These are phyloP conservation scores for Thymus mandschuricus DNA, from an alignment of 257 asterid species.

Conservation along the genomic window DNA sequence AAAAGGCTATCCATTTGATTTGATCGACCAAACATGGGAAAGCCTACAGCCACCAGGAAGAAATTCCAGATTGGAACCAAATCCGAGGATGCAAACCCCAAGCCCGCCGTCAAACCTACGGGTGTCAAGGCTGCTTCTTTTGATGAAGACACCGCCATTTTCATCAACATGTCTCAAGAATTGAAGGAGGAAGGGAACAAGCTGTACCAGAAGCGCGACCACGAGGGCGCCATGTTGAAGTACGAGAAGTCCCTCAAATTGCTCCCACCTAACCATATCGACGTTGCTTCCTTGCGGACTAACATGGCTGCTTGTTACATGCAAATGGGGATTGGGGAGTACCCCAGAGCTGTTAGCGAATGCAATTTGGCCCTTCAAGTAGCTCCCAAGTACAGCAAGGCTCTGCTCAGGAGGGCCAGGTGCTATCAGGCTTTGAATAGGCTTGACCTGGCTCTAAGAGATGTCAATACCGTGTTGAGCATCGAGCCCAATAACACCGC, in stretches of 20 bases:
- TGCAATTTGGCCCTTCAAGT: slow-evolving; percentile 91
- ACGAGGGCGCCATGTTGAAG: slow-evolving; percentile 92
- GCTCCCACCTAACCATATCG: slow-evolving; percentile 76
- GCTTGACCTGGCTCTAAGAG: slow-evolving; percentile 81
- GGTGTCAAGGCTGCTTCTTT: slow-evolving; percentile 71
- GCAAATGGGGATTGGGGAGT: slow-evolving; percentile 90
- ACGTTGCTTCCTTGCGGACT: slow-evolving; percentile 73
- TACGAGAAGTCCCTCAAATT: slow-evolving; percentile 85
- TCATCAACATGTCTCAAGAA: slow-evolving; percentile 88
- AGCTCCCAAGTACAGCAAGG: slow-evolving; percentile 87
- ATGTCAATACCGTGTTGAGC: slow-evolving; percentile 65
- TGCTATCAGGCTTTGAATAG: slow-evolving; percentile 76
- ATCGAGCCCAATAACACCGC: slow-evolving; percentile 78
- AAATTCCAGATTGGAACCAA: slow-evolving; percentile 50
- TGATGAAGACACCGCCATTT: slow-evolving; percentile 91
- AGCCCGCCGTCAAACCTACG: slow-evolving; percentile 41
- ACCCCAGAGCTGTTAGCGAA: slow-evolving; percentile 81
- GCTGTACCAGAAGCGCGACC: slow-evolving; percentile 74
- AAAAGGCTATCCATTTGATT: slow-evolving; percentile 28
- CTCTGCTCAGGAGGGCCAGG: slow-evolving; percentile 78
- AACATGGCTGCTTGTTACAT: slow-evolving; percentile 94
- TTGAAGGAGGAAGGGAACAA: slow-evolving; percentile 89
- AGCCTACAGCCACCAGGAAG: slow-evolving; percentile 80
- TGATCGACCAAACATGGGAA: slow-evolving; percentile 62
- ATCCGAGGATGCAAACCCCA: slow-evolving; percentile 45